These are phyloP conservation scores for Fusarium sp. DNA, from an alignment of 2,329 filamentous ascomycete species.

Conservation along the genomic window DNA sequence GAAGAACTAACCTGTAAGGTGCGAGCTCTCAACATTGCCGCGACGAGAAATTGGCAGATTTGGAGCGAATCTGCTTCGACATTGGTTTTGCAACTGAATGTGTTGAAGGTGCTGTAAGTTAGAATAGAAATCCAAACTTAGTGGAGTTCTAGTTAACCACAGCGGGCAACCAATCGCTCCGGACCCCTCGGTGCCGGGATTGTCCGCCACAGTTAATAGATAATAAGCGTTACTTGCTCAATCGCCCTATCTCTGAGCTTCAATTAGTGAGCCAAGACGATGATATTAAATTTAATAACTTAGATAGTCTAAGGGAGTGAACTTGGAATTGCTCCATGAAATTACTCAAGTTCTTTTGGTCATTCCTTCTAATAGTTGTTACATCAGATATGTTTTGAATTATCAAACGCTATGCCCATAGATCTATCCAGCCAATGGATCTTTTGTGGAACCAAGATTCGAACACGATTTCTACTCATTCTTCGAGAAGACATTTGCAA, in stretches of 20 bases:
- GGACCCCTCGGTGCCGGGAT: slow-evolving; percentile 29
- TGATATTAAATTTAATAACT: slow-evolving; percentile 2
- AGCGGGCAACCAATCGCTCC: slow-evolving; percentile 1
- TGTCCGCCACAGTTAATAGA: slow-evolving; percentile 36
- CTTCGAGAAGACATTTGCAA: slow-evolving; percentile 40
- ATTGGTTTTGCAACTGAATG: slow-evolving; percentile 35
- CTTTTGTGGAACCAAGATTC: slow-evolving; percentile 34
- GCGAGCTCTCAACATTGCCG: slow-evolving; percentile 59
- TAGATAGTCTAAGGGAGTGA: neutral
- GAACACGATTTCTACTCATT: slow-evolving; percentile 2
- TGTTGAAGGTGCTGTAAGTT: slow-evolving; percentile 21
- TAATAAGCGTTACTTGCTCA: neutral
- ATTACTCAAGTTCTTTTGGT: neutral
- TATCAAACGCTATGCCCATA: neutral
- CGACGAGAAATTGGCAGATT: slow-evolving; percentile 35
- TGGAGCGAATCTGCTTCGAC: slow-evolving; percentile 34
- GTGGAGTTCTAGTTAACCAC: slow-evolving; percentile 41
- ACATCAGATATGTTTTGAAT: neutral
- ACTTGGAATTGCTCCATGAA: no score
- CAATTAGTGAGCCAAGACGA: neutral
- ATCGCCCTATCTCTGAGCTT: neutral
- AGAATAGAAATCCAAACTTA: slow-evolving; percentile 12
- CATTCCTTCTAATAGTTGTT: neutral
- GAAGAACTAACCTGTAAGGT: slow-evolving; percentile 52
- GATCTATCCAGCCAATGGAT: neutral